A percentile compares a stretch with the other conserved stretches of the same genome.
These are phyloP conservation scores for Saitozyma podzolica DNA, from an alignment of 768 basidiomycete species.

Conservation along the genomic window DNA sequence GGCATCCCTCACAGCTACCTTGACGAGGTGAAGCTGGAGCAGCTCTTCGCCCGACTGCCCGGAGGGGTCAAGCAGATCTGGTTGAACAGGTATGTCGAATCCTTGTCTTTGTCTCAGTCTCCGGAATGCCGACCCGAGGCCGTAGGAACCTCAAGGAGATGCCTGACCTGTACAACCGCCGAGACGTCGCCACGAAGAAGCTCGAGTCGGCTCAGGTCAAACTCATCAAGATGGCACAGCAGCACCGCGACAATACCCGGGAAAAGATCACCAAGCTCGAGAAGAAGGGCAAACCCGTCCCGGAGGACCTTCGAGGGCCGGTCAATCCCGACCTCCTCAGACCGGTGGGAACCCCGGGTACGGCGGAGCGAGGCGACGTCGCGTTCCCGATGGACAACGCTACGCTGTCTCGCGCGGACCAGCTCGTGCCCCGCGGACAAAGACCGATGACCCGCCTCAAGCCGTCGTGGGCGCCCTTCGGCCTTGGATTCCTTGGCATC, in stretches of 20 bases:
- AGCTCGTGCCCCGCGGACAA: conserved; percentile 68
- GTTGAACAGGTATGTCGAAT: conserved; percentile 71
- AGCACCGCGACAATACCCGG: conserved; percentile 62
- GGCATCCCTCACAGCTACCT: conserved; percentile 81
- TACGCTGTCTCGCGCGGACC: conserved; percentile 55
- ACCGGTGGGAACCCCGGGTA: conserved; percentile 7
- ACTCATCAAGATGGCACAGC: conserved; percentile 72
- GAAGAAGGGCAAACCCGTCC: conserved; percentile 38
- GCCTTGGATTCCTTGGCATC: conserved; percentile 57
- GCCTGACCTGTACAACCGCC: conserved; percentile 76
- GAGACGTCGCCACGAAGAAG: conserved; percentile 69
- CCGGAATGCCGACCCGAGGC: neutral
- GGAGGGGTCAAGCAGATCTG: conserved; percentile 89
- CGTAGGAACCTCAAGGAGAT: conserved; percentile 79
- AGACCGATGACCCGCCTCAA: conserved; percentile 77
- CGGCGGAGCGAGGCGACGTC: neutral
- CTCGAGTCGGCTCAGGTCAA: conserved; percentile 83
- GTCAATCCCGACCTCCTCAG: conserved; percentile 38
- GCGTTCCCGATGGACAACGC: conserved; percentile 2
- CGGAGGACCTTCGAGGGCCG: conserved; percentile 29
- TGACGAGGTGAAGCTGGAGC: conserved; percentile 65
- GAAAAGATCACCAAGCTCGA: conserved; percentile 58
- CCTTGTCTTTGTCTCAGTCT: neutral
- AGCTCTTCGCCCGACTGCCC: conserved; percentile 77
- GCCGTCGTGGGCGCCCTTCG: conserved; percentile 56